Evolutionary conservation across 1,284 basidiomycete genomes (phyloP).

Genomic region (Rhodotorula sp.): DNA sequence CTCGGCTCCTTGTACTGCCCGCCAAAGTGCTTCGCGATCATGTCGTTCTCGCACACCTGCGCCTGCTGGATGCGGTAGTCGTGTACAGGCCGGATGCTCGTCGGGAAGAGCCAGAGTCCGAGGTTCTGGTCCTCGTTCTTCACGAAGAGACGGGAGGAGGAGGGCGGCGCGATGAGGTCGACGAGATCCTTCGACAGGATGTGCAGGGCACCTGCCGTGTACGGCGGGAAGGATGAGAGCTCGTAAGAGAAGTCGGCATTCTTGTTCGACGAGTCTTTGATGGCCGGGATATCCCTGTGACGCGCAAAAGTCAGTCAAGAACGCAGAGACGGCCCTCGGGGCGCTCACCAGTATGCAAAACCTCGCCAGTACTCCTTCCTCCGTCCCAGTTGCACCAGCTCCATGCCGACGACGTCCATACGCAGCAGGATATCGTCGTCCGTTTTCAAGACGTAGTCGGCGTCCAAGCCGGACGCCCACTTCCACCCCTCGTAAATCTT

Average conservation of each 20-base stretch:
- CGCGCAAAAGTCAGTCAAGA: neutral
- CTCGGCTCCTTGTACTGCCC: constrained; percentile 24
- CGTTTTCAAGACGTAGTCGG: constrained; percentile 40
- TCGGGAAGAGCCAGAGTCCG: constrained; percentile 33
- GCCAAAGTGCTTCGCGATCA: constrained; percentile 39
- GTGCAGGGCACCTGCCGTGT: constrained; percentile 34
- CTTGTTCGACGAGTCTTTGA: constrained; percentile 37
- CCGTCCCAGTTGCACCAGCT: constrained; percentile 29
- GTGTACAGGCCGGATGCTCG: constrained; percentile 35
- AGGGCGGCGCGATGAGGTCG: constrained; percentile 25
- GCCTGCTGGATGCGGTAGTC: constrained; percentile 38
- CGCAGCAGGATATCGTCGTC: constrained; percentile 36
- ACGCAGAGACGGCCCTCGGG: neutral
- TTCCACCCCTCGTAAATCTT: constrained; percentile 32
- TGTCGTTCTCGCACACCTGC: constrained; percentile 40
- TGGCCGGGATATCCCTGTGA: constrained; percentile 33
- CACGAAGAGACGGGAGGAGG: constrained; percentile 22
- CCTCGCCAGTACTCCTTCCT: constrained; percentile 35
- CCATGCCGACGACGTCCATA: constrained; percentile 34
- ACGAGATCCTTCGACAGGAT: constrained; percentile 39
- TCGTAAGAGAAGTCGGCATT: constrained; percentile 37
- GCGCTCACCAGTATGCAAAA: constrained; percentile 33
- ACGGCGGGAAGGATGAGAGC: constrained; percentile 34
- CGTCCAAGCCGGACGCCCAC: constrained; percentile 33
- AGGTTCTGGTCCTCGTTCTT: constrained; percentile 38